Conservation (phyloP, 2,329 filamentous ascomycete genomes). For the Phoma sp. region DNA sequence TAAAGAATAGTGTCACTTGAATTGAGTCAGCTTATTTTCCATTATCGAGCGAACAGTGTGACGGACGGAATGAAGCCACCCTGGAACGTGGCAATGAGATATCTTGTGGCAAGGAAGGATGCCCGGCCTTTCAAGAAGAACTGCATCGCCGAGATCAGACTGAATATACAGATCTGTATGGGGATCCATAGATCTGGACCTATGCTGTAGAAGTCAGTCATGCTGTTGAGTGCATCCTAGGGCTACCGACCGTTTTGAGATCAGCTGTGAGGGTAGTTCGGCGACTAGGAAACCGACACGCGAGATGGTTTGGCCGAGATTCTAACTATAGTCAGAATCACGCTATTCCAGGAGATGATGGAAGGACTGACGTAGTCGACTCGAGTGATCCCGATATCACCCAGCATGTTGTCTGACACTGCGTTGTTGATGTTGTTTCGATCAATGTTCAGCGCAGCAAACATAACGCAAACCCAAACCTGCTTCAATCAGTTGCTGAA, state of each 20-base stretch:
- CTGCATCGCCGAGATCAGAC: constrained; percentile 65
- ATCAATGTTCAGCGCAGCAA: constrained; percentile 59
- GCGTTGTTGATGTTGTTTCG: constrained; percentile 48
- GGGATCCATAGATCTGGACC: constrained; percentile 52
- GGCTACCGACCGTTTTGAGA: no score
- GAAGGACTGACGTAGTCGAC: no score
- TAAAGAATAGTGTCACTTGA: constrained; percentile 70
- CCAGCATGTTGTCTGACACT: constrained; percentile 29
- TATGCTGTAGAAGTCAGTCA: no score
- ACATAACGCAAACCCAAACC: constrained; percentile 58
- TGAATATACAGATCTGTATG: constrained; percentile 50
- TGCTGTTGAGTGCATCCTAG: no score
- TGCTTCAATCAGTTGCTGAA: constrained; percentile 47
- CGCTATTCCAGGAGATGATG: no score
- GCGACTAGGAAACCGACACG: constrained; percentile 77
- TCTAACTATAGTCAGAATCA: no score
- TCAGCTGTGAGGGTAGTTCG: constrained; percentile 52
- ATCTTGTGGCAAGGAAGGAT: constrained; percentile 48
- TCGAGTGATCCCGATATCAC: constrained; percentile 25
- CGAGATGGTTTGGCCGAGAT: constrained; percentile 60
- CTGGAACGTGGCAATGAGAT: constrained; percentile 50
- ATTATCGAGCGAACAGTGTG: no score
- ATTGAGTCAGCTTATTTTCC: no score
- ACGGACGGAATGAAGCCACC: constrained; percentile 64
- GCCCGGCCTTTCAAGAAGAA: constrained; percentile 63